Evolutionary conservation across 805 yeast genomes (phyloP).

Genomic region (Millerago galiae): DNA sequence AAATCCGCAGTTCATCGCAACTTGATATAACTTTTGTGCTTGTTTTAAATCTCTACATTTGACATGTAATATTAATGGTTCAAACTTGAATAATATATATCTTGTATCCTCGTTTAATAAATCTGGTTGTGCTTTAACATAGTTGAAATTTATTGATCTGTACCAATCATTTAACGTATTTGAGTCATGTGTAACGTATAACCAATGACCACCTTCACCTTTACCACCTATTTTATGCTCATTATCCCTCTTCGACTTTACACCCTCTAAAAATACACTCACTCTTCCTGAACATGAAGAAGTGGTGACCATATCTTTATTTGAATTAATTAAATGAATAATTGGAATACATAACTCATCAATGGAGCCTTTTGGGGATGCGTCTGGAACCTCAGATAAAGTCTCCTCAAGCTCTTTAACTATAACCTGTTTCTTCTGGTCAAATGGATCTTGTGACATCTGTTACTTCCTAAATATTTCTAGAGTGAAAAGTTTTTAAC

Average conservation of each 20-base stretch:
- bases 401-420: constrained; percentile 45
- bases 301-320: constrained; percentile 70
- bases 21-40: constrained; percentile 57
- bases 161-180: constrained; percentile 44
- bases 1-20: constrained; percentile 81
- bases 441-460: constrained; percentile 42
- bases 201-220: constrained; percentile 85
- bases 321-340: constrained; percentile 58
- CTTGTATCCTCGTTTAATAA: constrained; percentile 31
- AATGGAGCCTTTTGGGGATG: constrained; percentile 87
- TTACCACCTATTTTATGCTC: constrained; percentile 61
- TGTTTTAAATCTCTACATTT: constrained; percentile 56
- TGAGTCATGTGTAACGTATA: constrained; percentile 68
- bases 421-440: constrained; percentile 55
- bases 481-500: not conserved
- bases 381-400: constrained; percentile 41
- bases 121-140: constrained; percentile 8
- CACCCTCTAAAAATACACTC: constrained; percentile 75
- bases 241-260: constrained; percentile 31
- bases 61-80: constrained; percentile 80
- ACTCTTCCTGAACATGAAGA: constrained; percentile 87
- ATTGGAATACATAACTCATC: constrained; percentile 70
- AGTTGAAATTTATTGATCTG: constrained; percentile 20
- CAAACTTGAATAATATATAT: constrained; percentile 69
- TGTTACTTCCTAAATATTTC: not conserved